phyloP scores from a whole-genome alignment of 2,329 filamentous ascomycete genomes.

The Paraconiothyrium brasiliense region DNA sequence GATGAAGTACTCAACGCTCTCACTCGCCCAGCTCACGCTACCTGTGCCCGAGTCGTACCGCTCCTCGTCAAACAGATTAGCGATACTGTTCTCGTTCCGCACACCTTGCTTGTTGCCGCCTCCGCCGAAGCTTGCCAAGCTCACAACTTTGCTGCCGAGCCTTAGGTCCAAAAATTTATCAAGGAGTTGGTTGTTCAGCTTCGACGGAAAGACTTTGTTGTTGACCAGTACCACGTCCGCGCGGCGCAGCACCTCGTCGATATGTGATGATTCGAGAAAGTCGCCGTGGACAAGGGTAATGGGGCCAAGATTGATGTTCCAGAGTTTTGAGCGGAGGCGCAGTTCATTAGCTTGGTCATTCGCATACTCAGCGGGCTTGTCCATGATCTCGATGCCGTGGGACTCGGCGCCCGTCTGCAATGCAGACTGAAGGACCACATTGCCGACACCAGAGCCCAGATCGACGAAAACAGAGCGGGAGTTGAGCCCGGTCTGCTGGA shows the following conservation, averaged over 20 bases:
- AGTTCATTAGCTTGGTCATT: constrained; percentile 85
- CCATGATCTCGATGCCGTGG: constrained; percentile 97
- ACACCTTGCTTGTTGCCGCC: constrained; percentile 77
- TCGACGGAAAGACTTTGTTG: constrained; percentile 93
- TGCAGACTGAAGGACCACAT: constrained; percentile 92
- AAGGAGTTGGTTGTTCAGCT: constrained; percentile 84
- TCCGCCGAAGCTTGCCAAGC: constrained; percentile 85
- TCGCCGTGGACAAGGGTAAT: constrained; percentile 85
- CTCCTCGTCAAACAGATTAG: constrained; percentile 81
- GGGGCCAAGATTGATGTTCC: constrained; percentile 83
- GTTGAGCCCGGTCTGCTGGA: constrained; percentile 79
- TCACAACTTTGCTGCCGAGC: constrained; percentile 87
- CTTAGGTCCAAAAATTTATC: constrained; percentile 95
- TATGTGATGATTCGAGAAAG: constrained; percentile 77
- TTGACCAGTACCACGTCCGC: constrained; percentile 98
- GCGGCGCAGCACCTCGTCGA: constrained; percentile 77
- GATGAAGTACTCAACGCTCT: constrained; percentile 86
- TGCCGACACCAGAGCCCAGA: constrained; percentile 93
- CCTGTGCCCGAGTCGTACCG: constrained; percentile 73
- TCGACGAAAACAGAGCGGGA: constrained; percentile 91
- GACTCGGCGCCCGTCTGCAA: constrained; percentile 93
- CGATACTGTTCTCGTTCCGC: constrained; percentile 80
- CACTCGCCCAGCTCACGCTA: constrained; percentile 89
- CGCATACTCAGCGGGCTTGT: constrained; percentile 84
- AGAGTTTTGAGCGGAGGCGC: constrained; percentile 81